Base-by-base conservation (phyloP, 257 asterid genomes). In the Rhazya stricta region DNA sequence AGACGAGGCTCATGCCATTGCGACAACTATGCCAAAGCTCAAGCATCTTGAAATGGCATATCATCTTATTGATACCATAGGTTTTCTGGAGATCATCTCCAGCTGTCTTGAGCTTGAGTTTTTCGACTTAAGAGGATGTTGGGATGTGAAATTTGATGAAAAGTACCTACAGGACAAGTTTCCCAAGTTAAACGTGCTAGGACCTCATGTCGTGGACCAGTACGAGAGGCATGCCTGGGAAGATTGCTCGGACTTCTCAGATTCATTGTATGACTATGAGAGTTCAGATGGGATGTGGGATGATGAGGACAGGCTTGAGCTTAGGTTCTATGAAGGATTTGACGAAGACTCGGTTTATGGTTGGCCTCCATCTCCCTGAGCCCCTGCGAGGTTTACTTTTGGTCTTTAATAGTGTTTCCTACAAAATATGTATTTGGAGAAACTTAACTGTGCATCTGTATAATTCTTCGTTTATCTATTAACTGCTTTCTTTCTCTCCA, bases 311-410 rank as follows among this genome's bases (percentile, higher is more conserved):
- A 65, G n/a, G 32, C 36, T 82, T 5, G 83, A 83, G 30, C 78
- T 83, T 74, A 74, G 85, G 85, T 81, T 81, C 69, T 84, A 84
- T 58, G 85, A 78, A 18, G 86, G 75, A 65, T 54, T 58, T 60
- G 79, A 73, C 73, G 81, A 74, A 54, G 83, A 78, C 65, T 39
- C 74, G 42, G 83, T 79, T 25, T 78, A 77, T 74, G 90, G 78
- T 42, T 86, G 89, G 89, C 89, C 89, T 25, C 86, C 78, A 73
- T 86, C 89, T 57, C 89, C 89, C 53, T 83, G 77, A 79, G 63
- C 66, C 57, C 68, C 30, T 10, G 43, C 37, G 41, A 12, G 32
- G 4, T 43, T 41, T 15, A 37, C 54, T 25, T 42, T 9, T 9
- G 36, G 36, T 68, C 27, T 21, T 51, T 9, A 43, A 23, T 5